phyloP scores from a whole-genome alignment of 78 protist species.

The Mastigamoeba balamuthi region DNA sequence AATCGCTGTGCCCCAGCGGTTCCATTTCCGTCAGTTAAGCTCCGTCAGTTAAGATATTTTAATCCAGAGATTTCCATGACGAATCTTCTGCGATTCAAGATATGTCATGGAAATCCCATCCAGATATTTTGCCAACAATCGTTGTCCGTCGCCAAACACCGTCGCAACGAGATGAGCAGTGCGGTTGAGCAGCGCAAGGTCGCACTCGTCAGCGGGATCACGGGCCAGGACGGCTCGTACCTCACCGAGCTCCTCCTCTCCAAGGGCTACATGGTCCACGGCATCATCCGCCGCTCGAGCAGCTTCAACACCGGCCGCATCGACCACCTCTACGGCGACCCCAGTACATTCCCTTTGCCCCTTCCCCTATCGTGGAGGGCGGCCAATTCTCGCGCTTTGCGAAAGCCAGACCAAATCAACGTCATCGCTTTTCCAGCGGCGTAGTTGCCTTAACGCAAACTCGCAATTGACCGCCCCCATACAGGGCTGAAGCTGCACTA shows the following conservation, averaged over 20 bases:
- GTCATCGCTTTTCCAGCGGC: no score
- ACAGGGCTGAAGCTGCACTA: constrained; percentile 53
- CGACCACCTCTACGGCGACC: constrained; percentile 61
- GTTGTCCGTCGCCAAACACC: no score
- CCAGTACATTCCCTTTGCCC: not conserved
- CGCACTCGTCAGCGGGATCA: constrained; percentile 89
- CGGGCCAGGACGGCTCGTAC: constrained; percentile 90
- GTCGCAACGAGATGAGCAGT: no score
- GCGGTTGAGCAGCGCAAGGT: no score
- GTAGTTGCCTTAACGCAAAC: not conserved
- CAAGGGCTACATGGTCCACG: constrained; percentile 82
- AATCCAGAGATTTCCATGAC: no score
- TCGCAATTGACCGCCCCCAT: not conserved
- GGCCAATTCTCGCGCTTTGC: not conserved
- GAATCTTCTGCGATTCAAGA: no score
- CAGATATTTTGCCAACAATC: no score
- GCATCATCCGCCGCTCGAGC: constrained; percentile 77
- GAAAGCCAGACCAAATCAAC: not conserved
- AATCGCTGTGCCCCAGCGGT: no score
- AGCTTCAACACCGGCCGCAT: constrained; percentile 78
- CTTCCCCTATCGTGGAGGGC: not conserved
- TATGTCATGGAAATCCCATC: no score
- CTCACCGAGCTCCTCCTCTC: constrained; percentile 81
- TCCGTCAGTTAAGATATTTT: no score
- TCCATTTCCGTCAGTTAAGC: no score